Evolutionary conservation across 306 rosid species (phyloP), one percentile per base, ranked within the genome.

Genomic region (Acacia acuminata): DNA sequence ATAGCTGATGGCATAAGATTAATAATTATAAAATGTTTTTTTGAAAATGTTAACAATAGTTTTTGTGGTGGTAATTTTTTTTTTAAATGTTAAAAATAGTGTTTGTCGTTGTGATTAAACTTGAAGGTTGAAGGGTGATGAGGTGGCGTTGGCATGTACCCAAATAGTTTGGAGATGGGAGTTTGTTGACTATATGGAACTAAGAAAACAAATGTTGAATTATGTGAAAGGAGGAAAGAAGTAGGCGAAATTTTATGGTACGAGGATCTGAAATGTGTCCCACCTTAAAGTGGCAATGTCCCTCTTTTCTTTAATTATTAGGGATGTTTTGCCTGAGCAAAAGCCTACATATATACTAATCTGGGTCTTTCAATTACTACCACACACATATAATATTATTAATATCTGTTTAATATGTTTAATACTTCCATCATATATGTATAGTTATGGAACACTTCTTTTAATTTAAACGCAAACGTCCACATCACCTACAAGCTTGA

Each of bases 211-310:
- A 34, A 20, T 38, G 27, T 19, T 38, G 3, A 68, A 36, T 64
- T 76, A 48, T 48, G 32, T 47, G 40, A 17, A 7, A 40, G 19
- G 5, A 27, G 11, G 71, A 3, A 32, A 32, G 36, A 30, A 8
- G 27, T 10, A 20, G n/a, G 20, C 40, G 20, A 60, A 64, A 45
- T 17, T 48, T 77, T 80, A 40, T 67, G 56, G 85, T 83, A 86
- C 89, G 85, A 86, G 81, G 87, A 86, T 77, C 44, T 13, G 27
- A 32, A 22, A 27, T 14, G 78, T 71, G 73, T 42, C 75, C 58
- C 61, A 45, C 55, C 76, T 24, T 38, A 61, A 44, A 67, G 61
- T 15, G 76, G 71, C 71, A 48, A 48, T 45, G 40, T 75, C 63
- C 65, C 30, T 44, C 11, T 0, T 51, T 16, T 3, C 16, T 14